Conservation (phyloP, 2,329 filamentous ascomycete species). For the Colletotrichum sp. region DNA sequence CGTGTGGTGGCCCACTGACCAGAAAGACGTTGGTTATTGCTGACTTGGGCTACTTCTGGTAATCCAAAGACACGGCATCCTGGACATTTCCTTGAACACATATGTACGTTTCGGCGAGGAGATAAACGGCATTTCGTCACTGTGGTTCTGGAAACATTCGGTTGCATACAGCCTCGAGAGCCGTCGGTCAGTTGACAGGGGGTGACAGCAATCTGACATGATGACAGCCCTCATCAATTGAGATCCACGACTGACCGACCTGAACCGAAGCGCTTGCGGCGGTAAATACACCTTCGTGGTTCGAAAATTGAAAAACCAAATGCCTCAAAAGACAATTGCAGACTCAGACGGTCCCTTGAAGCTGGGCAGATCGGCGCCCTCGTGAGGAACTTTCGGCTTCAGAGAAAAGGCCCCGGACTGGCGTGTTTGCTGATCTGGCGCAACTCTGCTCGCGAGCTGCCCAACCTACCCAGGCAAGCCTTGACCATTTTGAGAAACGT, state of each 20-base stretch:
- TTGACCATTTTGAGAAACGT: neutral
- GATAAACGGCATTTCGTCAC: neutral
- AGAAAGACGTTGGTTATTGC: neutral
- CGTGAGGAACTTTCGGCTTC: neutral
- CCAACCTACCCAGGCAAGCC: neutral
- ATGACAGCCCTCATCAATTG: neutral
- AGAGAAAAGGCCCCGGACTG: neutral
- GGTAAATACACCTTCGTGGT: neutral
- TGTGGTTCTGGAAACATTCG: neutral
- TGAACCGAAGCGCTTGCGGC: neutral
- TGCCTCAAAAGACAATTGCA: neutral
- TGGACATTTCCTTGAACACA: neutral
- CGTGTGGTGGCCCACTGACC: constrained; percentile 5
- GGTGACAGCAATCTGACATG: neutral
- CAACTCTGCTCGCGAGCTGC: neutral
- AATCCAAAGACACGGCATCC: neutral
- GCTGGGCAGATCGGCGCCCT: neutral
- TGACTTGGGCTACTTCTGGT: neutral
- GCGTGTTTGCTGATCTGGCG: neutral
- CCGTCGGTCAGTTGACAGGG: neutral
- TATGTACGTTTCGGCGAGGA: neutral
- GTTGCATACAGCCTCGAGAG: neutral
- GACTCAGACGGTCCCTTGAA: neutral
- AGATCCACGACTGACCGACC: neutral
- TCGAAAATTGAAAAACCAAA: neutral